Evolutionary conservation across 1,284 basidiomycete species (phyloP).

Genomic region (Boletus smithii): DNA sequence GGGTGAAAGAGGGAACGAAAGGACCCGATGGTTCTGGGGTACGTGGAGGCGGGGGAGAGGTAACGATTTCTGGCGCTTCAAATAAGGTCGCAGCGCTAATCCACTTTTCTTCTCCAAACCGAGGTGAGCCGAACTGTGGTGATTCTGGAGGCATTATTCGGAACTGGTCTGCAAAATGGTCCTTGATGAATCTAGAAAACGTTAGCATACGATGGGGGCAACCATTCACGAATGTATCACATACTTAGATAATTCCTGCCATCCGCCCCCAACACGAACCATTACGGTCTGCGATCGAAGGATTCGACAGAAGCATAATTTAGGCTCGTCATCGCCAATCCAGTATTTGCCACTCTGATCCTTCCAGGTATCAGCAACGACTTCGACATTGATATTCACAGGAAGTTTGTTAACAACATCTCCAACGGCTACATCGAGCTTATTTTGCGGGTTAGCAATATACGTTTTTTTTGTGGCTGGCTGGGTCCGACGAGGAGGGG

Average conservation of each 20-base stretch:
- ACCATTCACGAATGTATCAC: constrained; percentile 27
- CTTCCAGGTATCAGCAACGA: constrained; percentile 80
- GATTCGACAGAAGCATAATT: constrained; percentile 88
- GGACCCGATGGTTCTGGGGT: constrained; percentile 65
- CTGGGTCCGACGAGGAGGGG: constrained; percentile 42
- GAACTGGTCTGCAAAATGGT: constrained; percentile 81
- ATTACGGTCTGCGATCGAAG: constrained; percentile 90
- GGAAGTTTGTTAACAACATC: constrained; percentile 86
- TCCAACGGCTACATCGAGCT: constrained; percentile 88
- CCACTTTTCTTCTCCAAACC: constrained; percentile 67
- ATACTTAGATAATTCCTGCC: constrained; percentile 85
- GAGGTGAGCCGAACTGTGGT: constrained; percentile 35
- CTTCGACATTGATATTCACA: constrained; percentile 80
- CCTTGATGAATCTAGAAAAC: constrained; percentile 69
- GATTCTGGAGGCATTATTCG: constrained; percentile 59
- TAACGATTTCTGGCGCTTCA: constrained; percentile 46
- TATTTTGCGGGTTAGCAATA: constrained; percentile 81
- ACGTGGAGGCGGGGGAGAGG: constrained; percentile 51
- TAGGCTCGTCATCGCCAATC: constrained; percentile 88
- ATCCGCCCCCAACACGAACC: constrained; percentile 94
- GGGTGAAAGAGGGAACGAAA: constrained; percentile 45
- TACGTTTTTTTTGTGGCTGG: constrained; percentile 60
- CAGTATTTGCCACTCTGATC: constrained; percentile 93
- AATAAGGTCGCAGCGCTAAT: constrained; percentile 73
- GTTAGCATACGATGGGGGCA: constrained; percentile 4